Conservation (phyloP, 257 asterid species). For the Osmanthus fragrans region DNA sequence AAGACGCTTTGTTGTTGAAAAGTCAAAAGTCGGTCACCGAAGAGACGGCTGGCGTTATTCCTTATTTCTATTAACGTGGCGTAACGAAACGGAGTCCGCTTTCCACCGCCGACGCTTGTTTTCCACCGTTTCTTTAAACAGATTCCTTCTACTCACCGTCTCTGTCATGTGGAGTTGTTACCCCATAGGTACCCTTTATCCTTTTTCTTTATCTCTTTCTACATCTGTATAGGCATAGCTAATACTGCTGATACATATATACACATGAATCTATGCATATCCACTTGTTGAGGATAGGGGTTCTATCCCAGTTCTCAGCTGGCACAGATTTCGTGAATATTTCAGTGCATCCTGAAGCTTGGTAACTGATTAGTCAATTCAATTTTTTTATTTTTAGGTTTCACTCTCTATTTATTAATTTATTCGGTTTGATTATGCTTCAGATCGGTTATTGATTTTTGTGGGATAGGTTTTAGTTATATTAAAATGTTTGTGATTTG, state of each 20-base stretch:
- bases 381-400: neutral
- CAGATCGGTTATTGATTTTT: neutral
- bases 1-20: too few species aligned
- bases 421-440: neutral
- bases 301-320: neutral
- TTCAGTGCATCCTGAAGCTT: neutral
- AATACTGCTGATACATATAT: neutral
- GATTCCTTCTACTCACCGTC: neutral
- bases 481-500: conserved; percentile 23
- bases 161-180: neutral
- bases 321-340: neutral
- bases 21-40: too few species aligned
- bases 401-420: conserved; percentile 8
- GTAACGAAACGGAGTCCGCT: too few species aligned
- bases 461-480: conserved; percentile 7
- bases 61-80: too few species aligned
- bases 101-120: too few species aligned
- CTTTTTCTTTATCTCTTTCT: neutral
- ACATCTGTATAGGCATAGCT: neutral
- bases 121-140: conserved; percentile 15
- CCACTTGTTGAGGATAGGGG: neutral
- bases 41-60: too few species aligned
- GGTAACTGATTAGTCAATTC: neutral
- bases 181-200: conserved; percentile 15
- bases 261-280: neutral